phyloP scores from a whole-genome alignment of 108 stramenopile genomes.

The Skeletonema menzelii region DNA sequence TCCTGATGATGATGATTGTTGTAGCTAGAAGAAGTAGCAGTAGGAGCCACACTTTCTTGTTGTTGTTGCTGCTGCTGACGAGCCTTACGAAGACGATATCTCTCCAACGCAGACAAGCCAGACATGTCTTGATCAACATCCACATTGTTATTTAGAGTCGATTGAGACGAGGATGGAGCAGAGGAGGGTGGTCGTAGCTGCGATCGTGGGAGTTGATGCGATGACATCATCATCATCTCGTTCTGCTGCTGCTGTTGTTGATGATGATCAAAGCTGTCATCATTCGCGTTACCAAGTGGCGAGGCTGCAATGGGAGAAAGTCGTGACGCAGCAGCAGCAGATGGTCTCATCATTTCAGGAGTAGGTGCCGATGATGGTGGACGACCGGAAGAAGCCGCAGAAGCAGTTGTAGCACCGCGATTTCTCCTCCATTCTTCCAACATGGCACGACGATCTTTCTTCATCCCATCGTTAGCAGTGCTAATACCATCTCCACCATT shows the following conservation, averaged over 20 bases:
- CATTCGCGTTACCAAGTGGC: not conserved
- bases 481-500: not conserved
- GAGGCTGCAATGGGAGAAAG: constrained; percentile 1
- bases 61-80: not conserved
- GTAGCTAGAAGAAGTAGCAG: not conserved
- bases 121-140: constrained; percentile 32
- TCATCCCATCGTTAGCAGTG: constrained; percentile 6
- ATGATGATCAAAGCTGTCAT: not conserved
- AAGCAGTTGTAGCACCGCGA: not conserved
- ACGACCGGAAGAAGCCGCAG: not conserved
- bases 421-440: constrained; percentile 73
- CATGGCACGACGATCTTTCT: constrained; percentile 71
- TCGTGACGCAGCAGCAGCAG: not conserved
- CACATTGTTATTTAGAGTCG: too few species aligned
- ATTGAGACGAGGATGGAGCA: not conserved
- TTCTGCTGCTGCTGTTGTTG: not conserved
- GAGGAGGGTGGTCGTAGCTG: constrained; percentile 10
- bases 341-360: not conserved
- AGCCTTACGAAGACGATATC: constrained; percentile 25
- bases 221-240: not conserved
- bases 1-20: not conserved
- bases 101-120: constrained; percentile 27
- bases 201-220: not conserved
- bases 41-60: not conserved
- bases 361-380: not conserved